Base-by-base conservation (phyloP, 768 basidiomycete genomes). In the Lactarius deliciosus region DNA sequence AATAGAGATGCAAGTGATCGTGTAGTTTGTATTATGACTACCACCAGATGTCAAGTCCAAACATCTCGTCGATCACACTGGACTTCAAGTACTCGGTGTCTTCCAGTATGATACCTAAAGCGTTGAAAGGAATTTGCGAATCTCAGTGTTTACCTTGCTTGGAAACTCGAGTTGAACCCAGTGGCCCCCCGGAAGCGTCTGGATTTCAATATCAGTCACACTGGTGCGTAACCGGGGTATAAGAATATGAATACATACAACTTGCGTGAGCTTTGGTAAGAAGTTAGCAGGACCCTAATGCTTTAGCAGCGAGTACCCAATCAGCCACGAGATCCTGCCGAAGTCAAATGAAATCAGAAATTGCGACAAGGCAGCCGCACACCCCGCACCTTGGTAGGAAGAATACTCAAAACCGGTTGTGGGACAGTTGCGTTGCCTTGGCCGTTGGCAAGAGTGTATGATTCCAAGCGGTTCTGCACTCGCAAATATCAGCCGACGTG, bases 101-200 rank as follows among this genome's bases (percentile, higher is more conserved):
- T 18, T 6, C 25, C 6, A 34, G 7, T 22, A 20, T 36, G 54
- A 40, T 22, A 8, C n/a, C 45, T 56, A 40, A 56, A 68, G 54
- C 30, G 64, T 57, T 5, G 72, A 68, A 57, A 91, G 76, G 85
- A 88, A 90, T 28, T 78, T 71, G 11, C 79, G 77, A 64, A 87
- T 75, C 45, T 81, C 73, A 0, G 65, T 55, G 69, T 90, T 91
- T 72, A 86, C 83, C 50, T 75, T 74, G 1, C 75, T 63, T 0
- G 88, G 84, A 68, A 80, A 73, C 74, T 91, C 89, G n/a, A 90
- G 76, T 45, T 90, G 89, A 18, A 82, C 77, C 88, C 89, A 90
- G 73, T 91, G 89, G 9, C 85, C 81, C 0, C 83, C 84, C 8
- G 75, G 72, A 63, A 89, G 75, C 3, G 78, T 75, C 86, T 87